A percentile compares a stretch with the other conserved stretches of the same genome.
phyloP scores from a whole-genome alignment of 148 eudicot genomes.

The Bassia scoparia region DNA sequence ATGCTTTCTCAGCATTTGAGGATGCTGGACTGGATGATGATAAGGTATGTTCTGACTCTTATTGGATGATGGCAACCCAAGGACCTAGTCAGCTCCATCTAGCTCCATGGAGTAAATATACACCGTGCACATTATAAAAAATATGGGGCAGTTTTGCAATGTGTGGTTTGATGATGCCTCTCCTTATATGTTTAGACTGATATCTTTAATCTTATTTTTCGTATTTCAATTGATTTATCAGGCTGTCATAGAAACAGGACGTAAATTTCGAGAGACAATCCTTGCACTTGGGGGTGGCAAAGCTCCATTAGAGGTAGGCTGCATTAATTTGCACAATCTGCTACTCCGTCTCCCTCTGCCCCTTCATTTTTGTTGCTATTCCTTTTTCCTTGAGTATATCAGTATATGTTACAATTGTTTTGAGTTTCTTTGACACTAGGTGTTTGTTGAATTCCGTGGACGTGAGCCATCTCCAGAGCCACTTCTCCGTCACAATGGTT shows the following conservation, averaged over 20 bases:
- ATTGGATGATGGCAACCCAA: background rate
- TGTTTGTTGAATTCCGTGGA: conserved; percentile 89
- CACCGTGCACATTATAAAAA: no score
- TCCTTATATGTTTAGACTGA: background rate
- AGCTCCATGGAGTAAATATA: no score
- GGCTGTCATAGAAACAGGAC: conserved; percentile 85
- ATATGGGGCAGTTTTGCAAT: background rate
- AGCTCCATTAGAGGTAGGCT: conserved; percentile 73
- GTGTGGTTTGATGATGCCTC: background rate
- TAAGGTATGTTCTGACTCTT: conserved; percentile 44
- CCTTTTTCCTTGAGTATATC: background rate
- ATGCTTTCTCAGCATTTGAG: conserved; percentile 98
- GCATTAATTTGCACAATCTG: background rate
- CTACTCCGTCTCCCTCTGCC: background rate
- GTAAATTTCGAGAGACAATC: conserved; percentile 86
- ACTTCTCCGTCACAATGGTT: conserved; percentile 91
- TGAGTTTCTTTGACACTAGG: conserved; percentile 38
- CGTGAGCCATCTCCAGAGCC: conserved; percentile 97
- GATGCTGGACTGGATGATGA: conserved; percentile 82
- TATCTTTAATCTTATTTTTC: background rate
- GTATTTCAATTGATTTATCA: conserved; percentile 28
- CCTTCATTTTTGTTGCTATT: background rate
- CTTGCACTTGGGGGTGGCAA: conserved; percentile 99
- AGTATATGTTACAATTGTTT: background rate
- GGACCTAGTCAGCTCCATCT: no score